phyloP scores from a whole-genome alignment of 108 stramenopile species.

The Cyclotella cryptica region DNA sequence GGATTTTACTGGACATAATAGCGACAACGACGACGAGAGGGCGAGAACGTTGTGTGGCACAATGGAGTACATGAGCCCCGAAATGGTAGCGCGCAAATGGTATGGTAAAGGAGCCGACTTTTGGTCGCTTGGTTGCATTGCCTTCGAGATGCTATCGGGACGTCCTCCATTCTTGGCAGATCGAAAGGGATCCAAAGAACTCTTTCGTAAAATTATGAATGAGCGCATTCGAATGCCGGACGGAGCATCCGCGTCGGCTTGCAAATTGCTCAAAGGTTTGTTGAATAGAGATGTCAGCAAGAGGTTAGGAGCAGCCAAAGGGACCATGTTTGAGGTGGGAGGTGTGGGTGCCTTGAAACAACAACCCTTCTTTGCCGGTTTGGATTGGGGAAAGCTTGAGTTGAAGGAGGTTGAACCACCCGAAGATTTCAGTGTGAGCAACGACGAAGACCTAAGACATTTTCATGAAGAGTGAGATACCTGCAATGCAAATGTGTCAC shows the following conservation, averaged over 20 bases:
- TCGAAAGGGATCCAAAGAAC: constrained; percentile 79
- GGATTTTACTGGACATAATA: constrained; percentile 65
- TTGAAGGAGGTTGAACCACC: constrained; percentile 80
- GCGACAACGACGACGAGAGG: constrained; percentile 60
- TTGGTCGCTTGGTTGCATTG: constrained; percentile 95
- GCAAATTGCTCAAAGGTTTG: constrained; percentile 90
- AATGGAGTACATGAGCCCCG: constrained; percentile 92
- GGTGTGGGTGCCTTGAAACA: constrained; percentile 94
- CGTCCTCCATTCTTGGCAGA: constrained; percentile 91
- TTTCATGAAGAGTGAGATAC: constrained; percentile 82
- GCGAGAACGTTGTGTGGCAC: constrained; percentile 90
- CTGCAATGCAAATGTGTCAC: background rate
- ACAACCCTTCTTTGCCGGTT: constrained; percentile 81
- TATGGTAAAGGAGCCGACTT: constrained; percentile 98
- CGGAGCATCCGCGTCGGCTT: constrained; percentile 81
- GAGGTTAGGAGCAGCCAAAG: constrained; percentile 88
- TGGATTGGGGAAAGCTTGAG: constrained; percentile 94
- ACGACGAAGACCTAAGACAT: constrained; percentile 81
- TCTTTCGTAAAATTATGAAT: constrained; percentile 95
- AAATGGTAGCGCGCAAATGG: constrained; percentile 94
- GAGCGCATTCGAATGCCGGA: constrained; percentile 93
- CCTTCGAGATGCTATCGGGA: constrained; percentile 98
- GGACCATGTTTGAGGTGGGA: constrained; percentile 98
- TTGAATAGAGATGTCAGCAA: constrained; percentile 90
- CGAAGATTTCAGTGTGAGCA: constrained; percentile 69